Base-by-base conservation (phyloP, 805 yeast genomes). In the Hanseniaspora lachancei region DNA sequence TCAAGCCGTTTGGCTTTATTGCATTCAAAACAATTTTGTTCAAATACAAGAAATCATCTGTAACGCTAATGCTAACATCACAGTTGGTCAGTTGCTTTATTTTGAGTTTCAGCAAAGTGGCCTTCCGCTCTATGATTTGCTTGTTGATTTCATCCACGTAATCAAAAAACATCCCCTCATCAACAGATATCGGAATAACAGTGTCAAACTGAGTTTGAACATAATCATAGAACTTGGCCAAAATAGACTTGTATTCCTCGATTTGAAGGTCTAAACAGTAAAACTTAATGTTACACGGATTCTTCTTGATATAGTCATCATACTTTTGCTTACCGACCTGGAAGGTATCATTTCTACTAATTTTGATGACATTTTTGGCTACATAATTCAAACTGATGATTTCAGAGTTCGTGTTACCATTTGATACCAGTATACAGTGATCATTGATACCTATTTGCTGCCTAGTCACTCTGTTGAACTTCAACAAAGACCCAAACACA, bases 341-440 rank as follows among this genome's bases (percentile, higher is more conserved):
- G 1, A 86, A 77, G 95, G 97, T 93, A 93, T 84, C 86, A 0
- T 97, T 97, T 64, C 93, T 89, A 29, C 65, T 71, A 5, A 91
- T 82, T 0, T 97, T 97, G 57, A 61, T 72, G n/a, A 72, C 64
- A 32, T 49, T n/a, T 29, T 98, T 74, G 0, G 97, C 96, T 4
- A 75, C 81, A 65, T 93, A 93, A 66, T 93, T 93, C 64, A 97
- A 89, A 57, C 95, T 85, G 0, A 97, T 93, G 15, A 93, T 73
- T 66, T 91, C 97, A 0, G 97, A 65, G 46, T 62, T 63, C 38
- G 68, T 67, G 3, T 69, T 67, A 23, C 79, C 79, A 61, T 77
- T 75, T 46, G 82, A 75, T 0, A 81, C 72, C 72, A 95, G 71
- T 68, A 91, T 68, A 64, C 83, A 72, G 75, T 83, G 68, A 61